Conservation (phyloP, 192 early-diverging fungal genomes). For the Thamnidium elegans region DNA sequence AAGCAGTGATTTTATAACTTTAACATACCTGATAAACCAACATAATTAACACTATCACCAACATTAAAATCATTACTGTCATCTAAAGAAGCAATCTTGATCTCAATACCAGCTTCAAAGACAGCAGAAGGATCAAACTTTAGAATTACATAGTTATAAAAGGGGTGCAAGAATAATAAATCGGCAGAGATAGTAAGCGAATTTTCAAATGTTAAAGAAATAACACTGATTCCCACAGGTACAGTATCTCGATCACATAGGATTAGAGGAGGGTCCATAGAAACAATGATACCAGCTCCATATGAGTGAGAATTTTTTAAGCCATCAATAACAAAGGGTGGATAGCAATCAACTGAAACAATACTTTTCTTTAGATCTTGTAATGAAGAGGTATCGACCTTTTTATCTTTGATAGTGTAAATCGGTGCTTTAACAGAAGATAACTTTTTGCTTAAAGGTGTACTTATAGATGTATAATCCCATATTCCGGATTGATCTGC, state of each 20-base stretch:
- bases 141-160: constrained; percentile 82
- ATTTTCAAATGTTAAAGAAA: constrained; percentile 78
- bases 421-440: not conserved
- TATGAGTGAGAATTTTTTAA: constrained; percentile 58
- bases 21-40: constrained; percentile 48
- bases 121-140: constrained; percentile 70
- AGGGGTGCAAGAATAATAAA: constrained; percentile 80
- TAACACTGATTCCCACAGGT: constrained; percentile 68
- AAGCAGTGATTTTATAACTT: not conserved
- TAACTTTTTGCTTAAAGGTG: not conserved
- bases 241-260: constrained; percentile 79
- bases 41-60: constrained; percentile 55
- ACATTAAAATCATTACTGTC: constrained; percentile 58
- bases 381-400: not conserved
- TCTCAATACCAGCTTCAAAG: constrained; percentile 63
- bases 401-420: not conserved
- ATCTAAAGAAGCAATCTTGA: constrained; percentile 45
- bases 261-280: constrained; percentile 74
- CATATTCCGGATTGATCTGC: constrained; percentile 72
- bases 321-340: constrained; percentile 76
- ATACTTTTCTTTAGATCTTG: constrained; percentile 34
- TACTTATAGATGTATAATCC: constrained; percentile 63
- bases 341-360: constrained; percentile 72
- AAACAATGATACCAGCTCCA: constrained; percentile 77
- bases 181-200: constrained; percentile 78